Conservation (phyloP, 2,329 filamentous ascomycete species). For the Paraphoma sp. region DNA sequence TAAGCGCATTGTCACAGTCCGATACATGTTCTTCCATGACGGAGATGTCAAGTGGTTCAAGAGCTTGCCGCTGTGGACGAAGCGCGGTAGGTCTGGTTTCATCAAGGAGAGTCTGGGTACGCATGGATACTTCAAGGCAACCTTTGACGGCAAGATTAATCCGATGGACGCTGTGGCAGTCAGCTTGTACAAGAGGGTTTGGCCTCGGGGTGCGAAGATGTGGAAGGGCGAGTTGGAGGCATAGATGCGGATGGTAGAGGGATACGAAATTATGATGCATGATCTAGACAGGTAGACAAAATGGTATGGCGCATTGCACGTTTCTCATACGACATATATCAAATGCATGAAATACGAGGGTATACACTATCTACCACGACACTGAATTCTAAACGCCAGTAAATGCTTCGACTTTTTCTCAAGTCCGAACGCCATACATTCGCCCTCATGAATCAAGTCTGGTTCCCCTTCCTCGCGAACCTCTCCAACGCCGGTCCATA, state of each 20-base stretch:
- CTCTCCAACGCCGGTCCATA: constrained; percentile 85
- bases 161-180: constrained; percentile 93
- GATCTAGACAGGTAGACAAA: constrained; percentile 27
- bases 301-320: constrained; percentile 1
- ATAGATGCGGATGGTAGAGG: constrained; percentile 9
- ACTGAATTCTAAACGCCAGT: background rate
- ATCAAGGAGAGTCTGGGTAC: constrained; percentile 95
- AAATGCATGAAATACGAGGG: background rate
- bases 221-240: constrained; percentile 39
- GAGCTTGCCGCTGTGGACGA: constrained; percentile 93
- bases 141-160: constrained; percentile 94
- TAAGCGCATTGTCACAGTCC: constrained; percentile 94
- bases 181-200: constrained; percentile 65
- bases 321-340: constrained; percentile 1
- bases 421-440: background rate
- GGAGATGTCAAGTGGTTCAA: constrained; percentile 98
- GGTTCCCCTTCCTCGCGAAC: constrained; percentile 73
- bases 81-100: constrained; percentile 83
- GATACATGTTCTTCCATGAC: constrained; percentile 99
- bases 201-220: constrained; percentile 69
- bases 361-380: background rate
- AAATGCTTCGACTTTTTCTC: background rate
- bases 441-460: background rate
- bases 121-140: constrained; percentile 99
- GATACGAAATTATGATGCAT: constrained; percentile 16